These are phyloP conservation scores for Brettanomyces bruxellensis DNA, from an alignment of 805 yeast genomes.

Conservation along the genomic window DNA sequence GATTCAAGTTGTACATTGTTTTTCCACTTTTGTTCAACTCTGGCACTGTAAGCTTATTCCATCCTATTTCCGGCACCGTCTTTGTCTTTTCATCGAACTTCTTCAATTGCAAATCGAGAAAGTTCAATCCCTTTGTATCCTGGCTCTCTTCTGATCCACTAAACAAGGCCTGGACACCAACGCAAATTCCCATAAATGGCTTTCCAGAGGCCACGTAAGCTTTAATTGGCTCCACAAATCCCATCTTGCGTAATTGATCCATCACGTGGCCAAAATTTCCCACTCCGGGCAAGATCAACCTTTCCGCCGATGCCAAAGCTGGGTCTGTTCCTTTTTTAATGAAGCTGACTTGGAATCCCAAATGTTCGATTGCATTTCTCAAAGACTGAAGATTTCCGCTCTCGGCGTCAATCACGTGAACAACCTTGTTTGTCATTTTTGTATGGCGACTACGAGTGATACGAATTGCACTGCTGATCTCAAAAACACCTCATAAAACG, in stretches of 20 bases:
- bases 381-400: constrained; percentile 91
- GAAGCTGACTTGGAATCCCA: constrained; percentile 63
- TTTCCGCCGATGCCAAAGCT: constrained; percentile 34
- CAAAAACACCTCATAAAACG: too few relatives aligned
- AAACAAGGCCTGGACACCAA: constrained; percentile 86
- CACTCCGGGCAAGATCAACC: constrained; percentile 86
- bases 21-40: constrained; percentile 9
- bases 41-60: constrained; percentile 46
- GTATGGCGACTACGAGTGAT: too few relatives aligned
- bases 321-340: constrained; percentile 54
- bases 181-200: constrained; percentile 95
- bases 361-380: constrained; percentile 69
- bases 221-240: constrained; percentile 56
- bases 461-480: too few relatives aligned
- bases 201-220: constrained; percentile 67
- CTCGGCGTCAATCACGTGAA: constrained; percentile 84
- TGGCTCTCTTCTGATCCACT: constrained; percentile 68
- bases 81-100: constrained; percentile 58
- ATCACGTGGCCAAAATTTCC: constrained; percentile 96
- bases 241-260: constrained; percentile 49
- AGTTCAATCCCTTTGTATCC: constrained; percentile 45
- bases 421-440: constrained; percentile 16
- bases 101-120: constrained; percentile 41
- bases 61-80: constrained; percentile 94
- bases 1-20: constrained; percentile 54